Conservation (phyloP, 345 rosid genomes). For the Excoecaria cochinchinensis region DNA sequence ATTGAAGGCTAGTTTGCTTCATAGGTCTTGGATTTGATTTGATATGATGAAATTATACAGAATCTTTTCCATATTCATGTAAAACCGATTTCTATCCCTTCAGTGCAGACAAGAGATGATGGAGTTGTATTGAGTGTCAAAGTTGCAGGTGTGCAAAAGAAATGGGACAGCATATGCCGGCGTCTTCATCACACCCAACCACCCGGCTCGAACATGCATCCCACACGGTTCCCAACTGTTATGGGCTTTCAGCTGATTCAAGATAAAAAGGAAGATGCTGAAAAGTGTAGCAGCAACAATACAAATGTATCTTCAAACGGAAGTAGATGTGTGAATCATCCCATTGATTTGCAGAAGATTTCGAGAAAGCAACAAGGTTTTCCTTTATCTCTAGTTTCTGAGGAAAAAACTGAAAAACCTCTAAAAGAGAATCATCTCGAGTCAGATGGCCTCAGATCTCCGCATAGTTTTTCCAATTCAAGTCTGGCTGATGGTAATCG, state of each 20-base stretch:
- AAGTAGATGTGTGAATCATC: constrained; percentile 21
- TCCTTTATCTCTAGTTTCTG: constrained; percentile 23
- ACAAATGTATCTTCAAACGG: constrained; percentile 19
- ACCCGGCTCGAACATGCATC: constrained; percentile 21
- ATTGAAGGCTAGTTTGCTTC: not conserved
- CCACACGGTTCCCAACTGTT: constrained; percentile 30
- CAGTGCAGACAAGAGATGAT: constrained; percentile 76
- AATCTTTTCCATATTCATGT: constrained; percentile 27
- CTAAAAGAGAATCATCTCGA: constrained; percentile 31
- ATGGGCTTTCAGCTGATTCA: constrained; percentile 34
- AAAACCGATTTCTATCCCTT: constrained; percentile 41
- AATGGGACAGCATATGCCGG: constrained; percentile 46
- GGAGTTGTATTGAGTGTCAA: constrained; percentile 34
- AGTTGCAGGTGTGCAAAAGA: constrained; percentile 37
- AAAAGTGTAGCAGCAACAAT: constrained; percentile 20
- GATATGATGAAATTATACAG: not conserved
- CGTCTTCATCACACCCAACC: constrained; percentile 35
- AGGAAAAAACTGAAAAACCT: constrained; percentile 29
- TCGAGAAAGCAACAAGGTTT: constrained; percentile 17
- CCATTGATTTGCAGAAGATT: constrained; percentile 28
- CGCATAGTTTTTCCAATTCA: constrained; percentile 44
- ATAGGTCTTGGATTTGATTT: not conserved
- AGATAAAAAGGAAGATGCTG: constrained; percentile 31
- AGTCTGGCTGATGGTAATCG: constrained; percentile 37
- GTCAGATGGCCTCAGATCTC: constrained; percentile 29